These are phyloP conservation scores for Dendrostoma leiphaemia DNA, from an alignment of 2,329 filamentous ascomycete genomes.

Conservation along the genomic window DNA sequence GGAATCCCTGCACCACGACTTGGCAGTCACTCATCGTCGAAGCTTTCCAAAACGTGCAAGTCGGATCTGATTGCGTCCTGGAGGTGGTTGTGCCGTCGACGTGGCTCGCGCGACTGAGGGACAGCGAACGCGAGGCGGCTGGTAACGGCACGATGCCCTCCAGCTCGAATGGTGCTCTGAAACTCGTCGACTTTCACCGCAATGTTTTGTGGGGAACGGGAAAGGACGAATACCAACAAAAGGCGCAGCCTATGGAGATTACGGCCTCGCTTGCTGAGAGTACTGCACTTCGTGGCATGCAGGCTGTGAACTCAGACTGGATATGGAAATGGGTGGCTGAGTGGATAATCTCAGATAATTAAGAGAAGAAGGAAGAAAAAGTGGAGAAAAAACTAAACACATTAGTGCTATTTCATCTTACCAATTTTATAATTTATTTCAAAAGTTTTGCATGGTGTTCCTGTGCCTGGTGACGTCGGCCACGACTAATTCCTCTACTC, in stretches of 20 bases:
- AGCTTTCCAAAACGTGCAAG: neutral
- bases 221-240: neutral
- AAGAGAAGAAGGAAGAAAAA: no score
- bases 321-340: neutral
- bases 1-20: neutral
- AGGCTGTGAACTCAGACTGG: neutral
- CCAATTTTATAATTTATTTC: no score
- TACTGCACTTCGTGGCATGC: neutral
- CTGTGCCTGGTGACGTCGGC: no score
- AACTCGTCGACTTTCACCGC: neutral
- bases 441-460: no score
- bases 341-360: no score
- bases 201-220: neutral
- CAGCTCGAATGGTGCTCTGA: neutral
- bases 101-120: neutral
- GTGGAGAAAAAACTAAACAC: no score
- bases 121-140: neutral
- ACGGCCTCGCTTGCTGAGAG: neutral
- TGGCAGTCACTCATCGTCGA: constrained; percentile 3
- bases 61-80: neutral
- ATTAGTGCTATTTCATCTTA: no score
- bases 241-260: constrained; percentile 2
- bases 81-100: neutral
- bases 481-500: no score
- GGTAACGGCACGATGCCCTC: neutral